Evolutionary conservation across 768 basidiomycete species (phyloP), one percentile per base, ranked within the genome.

Genomic region (Trichaptum fuscoviolaceum): DNA sequence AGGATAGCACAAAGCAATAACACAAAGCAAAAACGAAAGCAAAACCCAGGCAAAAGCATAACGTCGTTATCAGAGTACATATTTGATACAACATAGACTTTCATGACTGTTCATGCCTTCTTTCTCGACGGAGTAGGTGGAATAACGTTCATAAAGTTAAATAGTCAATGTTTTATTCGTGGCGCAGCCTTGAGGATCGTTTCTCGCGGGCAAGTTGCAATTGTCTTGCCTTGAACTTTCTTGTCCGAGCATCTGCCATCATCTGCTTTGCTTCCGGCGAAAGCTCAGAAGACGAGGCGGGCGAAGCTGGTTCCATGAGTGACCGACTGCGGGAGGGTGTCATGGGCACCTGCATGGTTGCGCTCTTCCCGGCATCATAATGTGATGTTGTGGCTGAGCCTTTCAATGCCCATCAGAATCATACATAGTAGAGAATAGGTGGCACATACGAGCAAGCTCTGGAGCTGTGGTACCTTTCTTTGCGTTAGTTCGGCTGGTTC

Each of bases 211-310:
- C 42, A 52, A 52, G 42, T 20, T 52, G 42, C 42, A 52, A 12
- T 12, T 52, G 42, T 52, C 42, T 52, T 12, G 42, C 42, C 42
- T 52, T 52, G 42, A 52, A 52, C 20, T 52, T 52, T 15, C 42
- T 5, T 24, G 59, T 73, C 63, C 91, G 80, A 58, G 88, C 73
- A 70, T 87, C 82, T 66, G 78, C 77, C 91, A 92, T 92, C 71
- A 92, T 81, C 72, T 87, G 82, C 69, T 81, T 82, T 6, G 84
- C 87, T 35, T 87, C 77, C 17, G 89, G 89, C 23, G 91, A 92
- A 63, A 93, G 77, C 68, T 92, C 91, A 10, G 89, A 84, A 1
- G 90, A 91, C 30, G 84, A 87, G 25, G 88, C 83, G 24, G 91
- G 89, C 1, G 89, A 91, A 2, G 70, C 72, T 2, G 73, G 75